Evolutionary conservation across 2,329 filamentous ascomycete genomes (phyloP), one percentile per base, ranked within the genome.

Genomic region (Hymenoscyphus repandus): DNA sequence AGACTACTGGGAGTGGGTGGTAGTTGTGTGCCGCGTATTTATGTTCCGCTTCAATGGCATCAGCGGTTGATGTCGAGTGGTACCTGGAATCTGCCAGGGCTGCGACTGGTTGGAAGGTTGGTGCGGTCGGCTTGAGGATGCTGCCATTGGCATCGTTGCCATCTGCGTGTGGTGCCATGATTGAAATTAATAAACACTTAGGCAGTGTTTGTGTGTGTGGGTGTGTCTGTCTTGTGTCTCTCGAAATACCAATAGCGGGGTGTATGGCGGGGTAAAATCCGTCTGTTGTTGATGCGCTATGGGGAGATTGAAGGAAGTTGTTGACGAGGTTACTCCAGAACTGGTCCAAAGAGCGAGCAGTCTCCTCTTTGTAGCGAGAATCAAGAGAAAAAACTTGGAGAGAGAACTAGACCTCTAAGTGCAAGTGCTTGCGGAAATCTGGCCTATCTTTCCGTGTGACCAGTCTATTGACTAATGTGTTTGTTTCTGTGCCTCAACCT

Each of bases 11-110:
- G 2, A 99, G 81, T 13, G 93, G 93, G 72, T 97, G 91, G 78
- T 99, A 99, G 77, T 99, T 99, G 81, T 99, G 93, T 44, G 93
- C 93, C 45, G 93, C 93, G 70, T 82, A 92, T 67, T 88, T 76
- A 65, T 88, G 77, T 74, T 99, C 93, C 47, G 83, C 74, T 47
- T 83, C 74, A 68, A 96, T 95, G 62, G 93, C 92, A 62, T 79
- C 76, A 51, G 83, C 74, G 39, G 90, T 91, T 22, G 92, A 90
- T 17, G 87, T 69, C 49, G 90, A 79, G 73, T 96, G 93, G 74
- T 78, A 82, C 59, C 73, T 74, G 45, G 60, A 62, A 36, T 59
- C 58, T 49, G 60, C 47, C 15, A 61, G 55, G 31, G 54, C 57
- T 27, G 54, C 53, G 32, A 52, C 51, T 18, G 63, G 65, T 42